Evolutionary conservation across 192 early-diverging fungal species (phyloP), one percentile per base, ranked within the genome.

Genomic region (Coemansia sp.): DNA sequence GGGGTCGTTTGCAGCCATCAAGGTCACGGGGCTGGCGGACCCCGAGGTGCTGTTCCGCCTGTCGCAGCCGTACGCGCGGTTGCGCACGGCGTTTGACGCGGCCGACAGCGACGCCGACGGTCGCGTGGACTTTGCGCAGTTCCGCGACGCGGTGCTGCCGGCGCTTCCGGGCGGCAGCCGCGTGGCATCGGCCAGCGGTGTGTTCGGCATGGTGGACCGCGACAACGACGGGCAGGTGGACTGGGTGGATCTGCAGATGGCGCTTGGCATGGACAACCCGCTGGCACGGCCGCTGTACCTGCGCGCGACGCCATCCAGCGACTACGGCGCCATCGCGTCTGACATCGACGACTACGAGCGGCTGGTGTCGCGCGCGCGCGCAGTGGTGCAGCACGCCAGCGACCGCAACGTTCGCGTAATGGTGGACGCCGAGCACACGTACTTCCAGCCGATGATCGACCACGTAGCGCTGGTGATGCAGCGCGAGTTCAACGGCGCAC

Each of bases 391-490:
- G 15, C 76, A 90, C 62, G 94, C 95, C 8, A 67, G 76, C 36
- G 70, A 81, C 37, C 74, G 76, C 28, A 76, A 87, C 45, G 94
- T 96, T 28, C 86, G 91, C 5, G 65, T 96, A 22, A 90, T 96
- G 86, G 83, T 98, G 20, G 96, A 98, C 63, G 96, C 96, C 59
- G 96, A 98, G 76, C 94, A 95, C 79, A 85, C 91, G 7, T 94
- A 96, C 76, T 95, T 95, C 83, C 96, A 97, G 85, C 87, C 91
- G 5, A 92, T 93, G 20, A 94, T 98, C 74, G 95, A 98, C 81
- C 89, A 90, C 62, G 85, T 94, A 8, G 91, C 91, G 8, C 73
- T 93, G 37, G 79, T 85, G 17, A 74, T 98, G 51, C 87, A 87
- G 74, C 73, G 82, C 53, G 81, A 86, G 68, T 94, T 87, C 85